Conservation (phyloP, 176 grass and related monocot species). For the Echinochloa phyllopogon region DNA sequence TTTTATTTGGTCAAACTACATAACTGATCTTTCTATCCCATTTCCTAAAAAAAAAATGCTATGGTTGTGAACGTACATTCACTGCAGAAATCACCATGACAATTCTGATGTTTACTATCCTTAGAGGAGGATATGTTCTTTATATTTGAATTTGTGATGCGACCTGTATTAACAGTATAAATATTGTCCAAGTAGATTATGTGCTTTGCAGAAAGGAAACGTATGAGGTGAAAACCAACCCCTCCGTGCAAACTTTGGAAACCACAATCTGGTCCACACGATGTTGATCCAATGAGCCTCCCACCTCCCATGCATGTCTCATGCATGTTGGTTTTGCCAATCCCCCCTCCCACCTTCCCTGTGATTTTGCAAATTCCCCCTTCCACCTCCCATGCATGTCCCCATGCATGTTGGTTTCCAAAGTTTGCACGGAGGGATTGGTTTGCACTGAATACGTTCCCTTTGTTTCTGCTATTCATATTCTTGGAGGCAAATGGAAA, state of each 20-base stretch:
- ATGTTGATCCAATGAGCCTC: no score
- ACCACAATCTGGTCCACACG: no score
- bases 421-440: no score
- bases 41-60: not conserved
- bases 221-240: no score
- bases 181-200: slow-evolving; percentile 8
- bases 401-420: no score
- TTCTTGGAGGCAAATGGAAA: slow-evolving; percentile 11
- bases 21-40: not conserved
- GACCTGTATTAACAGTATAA: slow-evolving; percentile 17
- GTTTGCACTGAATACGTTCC: no score
- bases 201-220: not conserved
- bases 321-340: no score
- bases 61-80: not conserved
- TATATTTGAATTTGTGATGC: slow-evolving; percentile 18
- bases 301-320: no score
- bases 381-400: no score
- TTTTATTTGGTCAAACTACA: slow-evolving; percentile 19
- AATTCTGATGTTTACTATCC: not conserved
- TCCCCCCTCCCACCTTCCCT: no score
- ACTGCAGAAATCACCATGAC: not conserved
- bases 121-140: slow-evolving; percentile 7
- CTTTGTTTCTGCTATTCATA: slow-evolving; percentile 30
- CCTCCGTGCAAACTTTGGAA: no score
- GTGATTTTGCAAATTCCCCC: no score